phyloP scores from a whole-genome alignment of 192 early-diverging fungal genomes.

The Gigaspora rosea region DNA sequence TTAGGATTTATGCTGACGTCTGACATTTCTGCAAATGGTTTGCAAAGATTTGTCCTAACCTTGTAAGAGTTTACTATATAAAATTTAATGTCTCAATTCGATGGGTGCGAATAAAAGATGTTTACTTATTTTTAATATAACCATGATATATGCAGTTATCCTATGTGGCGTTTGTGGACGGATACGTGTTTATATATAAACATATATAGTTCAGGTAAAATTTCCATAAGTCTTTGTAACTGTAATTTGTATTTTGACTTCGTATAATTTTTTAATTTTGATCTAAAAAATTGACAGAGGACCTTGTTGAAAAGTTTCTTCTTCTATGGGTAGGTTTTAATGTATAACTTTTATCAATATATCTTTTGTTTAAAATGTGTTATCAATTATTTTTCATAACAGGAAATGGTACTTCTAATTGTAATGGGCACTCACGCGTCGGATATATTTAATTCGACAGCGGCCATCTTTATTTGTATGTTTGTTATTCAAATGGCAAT shows the following conservation, averaged over 20 bases:
- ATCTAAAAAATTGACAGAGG: background rate
- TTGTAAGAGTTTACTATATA: slow-evolving; percentile 25
- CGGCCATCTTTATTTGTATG: background rate
- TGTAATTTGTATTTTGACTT: too few species aligned
- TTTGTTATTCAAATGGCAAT: background rate
- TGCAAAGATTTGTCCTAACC: slow-evolving; percentile 31
- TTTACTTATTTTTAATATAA: background rate
- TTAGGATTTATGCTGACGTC: slow-evolving; percentile 16
- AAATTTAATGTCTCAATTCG: background rate
- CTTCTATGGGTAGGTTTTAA: slow-evolving; percentile 25
- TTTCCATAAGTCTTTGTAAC: too few species aligned
- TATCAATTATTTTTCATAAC: background rate
- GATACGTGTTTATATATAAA: slow-evolving; percentile 27
- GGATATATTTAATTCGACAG: background rate
- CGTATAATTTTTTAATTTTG: too few species aligned
- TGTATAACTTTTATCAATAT: background rate
- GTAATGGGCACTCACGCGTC: slow-evolving; percentile 28
- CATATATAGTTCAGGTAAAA: slow-evolving; percentile 15
- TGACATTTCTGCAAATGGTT: background rate
- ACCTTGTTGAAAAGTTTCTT: slow-evolving; percentile 35
- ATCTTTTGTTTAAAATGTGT: too few species aligned
- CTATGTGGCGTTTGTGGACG: slow-evolving; percentile 15
- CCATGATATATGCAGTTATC: slow-evolving; percentile 14
- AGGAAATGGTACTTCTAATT: slow-evolving; percentile 33
- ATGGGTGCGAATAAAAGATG: background rate